Percentiles rank a stretch among this genome's conserved stretches.
Evolutionary conservation across 1,284 basidiomycete genomes (phyloP).

Genomic region (Moniliophthora roreri): DNA sequence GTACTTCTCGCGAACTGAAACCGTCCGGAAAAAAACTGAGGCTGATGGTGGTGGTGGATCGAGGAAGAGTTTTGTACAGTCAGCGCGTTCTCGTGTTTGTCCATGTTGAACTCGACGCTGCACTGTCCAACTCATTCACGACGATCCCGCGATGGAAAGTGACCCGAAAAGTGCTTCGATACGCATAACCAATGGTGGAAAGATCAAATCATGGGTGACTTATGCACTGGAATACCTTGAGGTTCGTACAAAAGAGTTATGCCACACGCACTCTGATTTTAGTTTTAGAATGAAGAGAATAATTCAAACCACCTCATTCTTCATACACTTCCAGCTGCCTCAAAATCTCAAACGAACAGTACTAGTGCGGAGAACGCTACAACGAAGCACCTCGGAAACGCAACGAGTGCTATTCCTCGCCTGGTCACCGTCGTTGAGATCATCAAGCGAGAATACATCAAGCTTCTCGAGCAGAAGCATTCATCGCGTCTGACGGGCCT

Average conservation of each 20-base stretch:
- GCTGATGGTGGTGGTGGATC: constrained; percentile 3
- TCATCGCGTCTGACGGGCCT: constrained; percentile 50
- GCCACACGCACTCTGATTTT: neutral
- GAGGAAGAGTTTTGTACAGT: constrained; percentile 11
- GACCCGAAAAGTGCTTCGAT: constrained; percentile 34
- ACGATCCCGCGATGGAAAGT: neutral
- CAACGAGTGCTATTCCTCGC: constrained; percentile 55
- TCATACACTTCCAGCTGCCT: constrained; percentile 59
- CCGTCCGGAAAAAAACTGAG: constrained; percentile 10
- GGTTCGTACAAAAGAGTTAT: constrained; percentile 38
- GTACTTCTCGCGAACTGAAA: neutral
- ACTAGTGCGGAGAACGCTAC: neutral
- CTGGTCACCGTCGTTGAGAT: constrained; percentile 82
- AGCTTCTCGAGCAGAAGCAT: constrained; percentile 38
- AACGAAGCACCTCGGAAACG: constrained; percentile 13
- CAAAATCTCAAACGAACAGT: constrained; percentile 18
- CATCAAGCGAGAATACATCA: constrained; percentile 78
- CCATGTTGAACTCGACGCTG: no score
- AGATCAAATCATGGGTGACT: constrained; percentile 61
- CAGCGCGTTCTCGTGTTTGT: no score
- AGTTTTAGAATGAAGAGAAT: constrained; percentile 53
- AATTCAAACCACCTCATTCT: constrained; percentile 49
- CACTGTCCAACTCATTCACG: no score
- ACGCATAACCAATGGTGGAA: constrained; percentile 65
- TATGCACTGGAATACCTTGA: constrained; percentile 63